These are phyloP conservation scores for Pontederia crassipes DNA, from an alignment of 176 grass and related monocot species.

Conservation along the genomic window DNA sequence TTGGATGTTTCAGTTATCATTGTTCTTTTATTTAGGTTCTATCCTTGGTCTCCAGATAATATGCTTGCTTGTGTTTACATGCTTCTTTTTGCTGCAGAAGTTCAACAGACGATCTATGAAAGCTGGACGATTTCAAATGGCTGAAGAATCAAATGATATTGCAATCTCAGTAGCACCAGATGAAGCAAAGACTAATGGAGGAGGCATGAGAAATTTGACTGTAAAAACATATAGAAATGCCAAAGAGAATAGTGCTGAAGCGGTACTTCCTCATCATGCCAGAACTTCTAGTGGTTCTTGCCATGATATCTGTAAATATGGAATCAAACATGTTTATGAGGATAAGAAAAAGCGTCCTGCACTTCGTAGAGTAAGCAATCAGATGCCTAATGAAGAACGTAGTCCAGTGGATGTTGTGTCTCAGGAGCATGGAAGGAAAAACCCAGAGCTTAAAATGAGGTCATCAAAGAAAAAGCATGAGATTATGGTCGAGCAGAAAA, in stretches of 20 bases:
- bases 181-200: neutral
- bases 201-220: neutral
- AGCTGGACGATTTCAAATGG: neutral
- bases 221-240: neutral
- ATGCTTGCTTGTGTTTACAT: too few species aligned
- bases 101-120: neutral
- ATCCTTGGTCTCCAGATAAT: too few species aligned
- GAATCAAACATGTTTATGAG: neutral
- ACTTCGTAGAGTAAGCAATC: slow-evolving; percentile 13
- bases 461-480: slow-evolving; percentile 21
- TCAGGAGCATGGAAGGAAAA: slow-evolving; percentile 15
- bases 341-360: slow-evolving; percentile 24
- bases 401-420: neutral
- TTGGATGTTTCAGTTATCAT: too few species aligned
- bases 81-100: neutral
- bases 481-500: slow-evolving; percentile 15
- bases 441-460: slow-evolving; percentile 3
- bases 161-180: neutral
- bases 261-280: slow-evolving; percentile 1
- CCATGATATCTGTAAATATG: slow-evolving; percentile 10
- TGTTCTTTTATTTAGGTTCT: too few species aligned
- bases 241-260: neutral
- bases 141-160: neutral
- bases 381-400: slow-evolving; percentile 3
- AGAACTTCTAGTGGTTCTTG: slow-evolving; percentile 2